Conservation (phyloP, 176 grass and related monocot species). For the Musa troglodytarum region DNA sequence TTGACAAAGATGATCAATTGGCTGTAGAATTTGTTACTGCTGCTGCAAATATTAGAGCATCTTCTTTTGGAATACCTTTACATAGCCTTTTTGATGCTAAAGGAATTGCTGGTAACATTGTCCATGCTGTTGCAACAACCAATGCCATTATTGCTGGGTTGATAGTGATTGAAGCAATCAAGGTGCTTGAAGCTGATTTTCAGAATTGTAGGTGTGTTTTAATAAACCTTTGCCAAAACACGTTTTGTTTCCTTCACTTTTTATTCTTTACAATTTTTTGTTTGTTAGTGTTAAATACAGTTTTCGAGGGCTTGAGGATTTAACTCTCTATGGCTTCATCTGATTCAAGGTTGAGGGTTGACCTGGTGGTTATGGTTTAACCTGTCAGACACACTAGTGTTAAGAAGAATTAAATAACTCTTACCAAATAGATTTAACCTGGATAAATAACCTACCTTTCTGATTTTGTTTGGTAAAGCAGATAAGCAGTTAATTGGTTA, state of each 20-base stretch:
- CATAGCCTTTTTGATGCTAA: conserved; percentile 98
- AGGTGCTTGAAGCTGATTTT: conserved; percentile 74
- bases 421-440: too few relatives aligned
- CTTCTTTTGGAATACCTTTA: conserved; percentile 81
- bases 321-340: too few relatives aligned
- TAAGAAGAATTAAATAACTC: too few relatives aligned
- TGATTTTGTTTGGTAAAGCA: too few relatives aligned
- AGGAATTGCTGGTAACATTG: conserved; percentile 98
- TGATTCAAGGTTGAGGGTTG: too few relatives aligned
- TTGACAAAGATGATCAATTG: conserved; percentile 97
- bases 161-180: conserved; percentile 96
- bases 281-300: neutral
- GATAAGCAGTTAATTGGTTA: too few relatives aligned
- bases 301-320: too few relatives aligned
- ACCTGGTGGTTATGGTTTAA: too few relatives aligned
- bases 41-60: conserved; percentile 94
- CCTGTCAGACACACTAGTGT: too few relatives aligned
- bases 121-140: conserved; percentile 97
- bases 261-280: conserved; percentile 7
- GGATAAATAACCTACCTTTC: too few relatives aligned
- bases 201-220: conserved; percentile 52
- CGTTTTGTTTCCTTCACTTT: neutral
- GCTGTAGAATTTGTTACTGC: conserved; percentile 92
- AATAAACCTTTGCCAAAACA: neutral
- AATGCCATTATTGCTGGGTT: conserved; percentile 96